A percentile compares a stretch with the other conserved stretches of the same genome.
These are phyloP conservation scores for Chamaecrista fasciculata DNA, from an alignment of 306 rosid genomes.

Conservation along the genomic window DNA sequence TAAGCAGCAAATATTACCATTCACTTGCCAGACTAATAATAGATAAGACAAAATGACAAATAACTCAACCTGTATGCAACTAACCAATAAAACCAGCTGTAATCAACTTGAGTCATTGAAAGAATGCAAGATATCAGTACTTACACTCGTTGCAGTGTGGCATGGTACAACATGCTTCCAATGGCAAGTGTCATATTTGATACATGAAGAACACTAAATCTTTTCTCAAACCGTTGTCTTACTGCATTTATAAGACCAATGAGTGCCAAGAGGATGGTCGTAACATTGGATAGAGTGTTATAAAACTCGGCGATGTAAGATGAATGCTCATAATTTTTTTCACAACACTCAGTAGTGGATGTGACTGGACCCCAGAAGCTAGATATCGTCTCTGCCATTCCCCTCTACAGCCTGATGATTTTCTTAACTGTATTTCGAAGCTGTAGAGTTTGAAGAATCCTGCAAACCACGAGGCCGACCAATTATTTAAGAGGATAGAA, in stretches of 20 bases:
- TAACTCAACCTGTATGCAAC: not conserved
- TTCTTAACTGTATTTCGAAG: slow-evolving; percentile 26
- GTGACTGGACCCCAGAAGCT: slow-evolving; percentile 97
- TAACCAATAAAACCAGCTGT: slow-evolving; percentile 3
- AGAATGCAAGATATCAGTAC: slow-evolving; percentile 32
- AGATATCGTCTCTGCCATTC: slow-evolving; percentile 64
- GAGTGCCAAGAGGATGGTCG: slow-evolving; percentile 81
- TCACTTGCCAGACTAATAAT: slow-evolving; percentile 11
- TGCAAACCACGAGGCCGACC: slow-evolving; percentile 32
- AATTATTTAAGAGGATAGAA: slow-evolving; percentile 9
- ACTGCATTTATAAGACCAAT: slow-evolving; percentile 82
- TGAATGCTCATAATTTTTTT: slow-evolving; percentile 68
- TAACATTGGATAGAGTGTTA: slow-evolving; percentile 82
- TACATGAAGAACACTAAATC: slow-evolving; percentile 86
- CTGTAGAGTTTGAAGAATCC: slow-evolving; percentile 41
- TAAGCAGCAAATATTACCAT: not conserved
- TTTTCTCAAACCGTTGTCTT: slow-evolving; percentile 88
- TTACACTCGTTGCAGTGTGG: slow-evolving; percentile 81
- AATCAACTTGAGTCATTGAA: slow-evolving; percentile 6
- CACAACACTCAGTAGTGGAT: slow-evolving; percentile 78
- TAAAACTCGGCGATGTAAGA: slow-evolving; percentile 87
- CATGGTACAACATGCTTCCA: slow-evolving; percentile 92
- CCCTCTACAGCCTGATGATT: slow-evolving; percentile 27
- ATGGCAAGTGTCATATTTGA: slow-evolving; percentile 84
- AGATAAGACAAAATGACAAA: not conserved